A percentile compares a stretch with the other conserved stretches of the same genome.
These are phyloP conservation scores for Amaranthus hypochondriacus DNA, from an alignment of 148 eudicot species.

Conservation along the genomic window DNA sequence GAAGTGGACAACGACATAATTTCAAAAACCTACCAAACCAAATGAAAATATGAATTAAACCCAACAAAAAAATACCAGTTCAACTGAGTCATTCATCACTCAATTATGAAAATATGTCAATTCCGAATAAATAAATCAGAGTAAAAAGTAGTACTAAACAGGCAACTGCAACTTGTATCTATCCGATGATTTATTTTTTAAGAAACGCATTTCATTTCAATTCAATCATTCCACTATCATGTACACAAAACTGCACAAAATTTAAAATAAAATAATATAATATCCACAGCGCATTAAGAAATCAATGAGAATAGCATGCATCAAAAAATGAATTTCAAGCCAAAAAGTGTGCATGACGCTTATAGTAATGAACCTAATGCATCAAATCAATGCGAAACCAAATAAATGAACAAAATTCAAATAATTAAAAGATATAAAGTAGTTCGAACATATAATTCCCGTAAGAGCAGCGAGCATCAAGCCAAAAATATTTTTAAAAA, in stretches of 20 bases:
- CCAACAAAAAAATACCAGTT: neutral
- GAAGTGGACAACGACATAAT: conserved; percentile 28
- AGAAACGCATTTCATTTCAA: neutral
- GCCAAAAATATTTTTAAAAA: neutral
- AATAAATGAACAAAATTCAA: too few relatives aligned
- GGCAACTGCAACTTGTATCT: too few relatives aligned
- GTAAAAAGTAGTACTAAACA: neutral
- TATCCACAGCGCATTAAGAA: neutral
- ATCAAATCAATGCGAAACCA: neutral
- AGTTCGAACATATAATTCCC: too few relatives aligned
- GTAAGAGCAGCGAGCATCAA: neutral
- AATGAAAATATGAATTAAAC: neutral
- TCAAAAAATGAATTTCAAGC: neutral
- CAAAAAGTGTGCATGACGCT: too few relatives aligned
- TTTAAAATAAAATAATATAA: neutral
- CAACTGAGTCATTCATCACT: neutral
- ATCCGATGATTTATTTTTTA: too few relatives aligned
- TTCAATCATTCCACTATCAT: neutral
- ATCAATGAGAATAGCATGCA: neutral
- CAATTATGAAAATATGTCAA: neutral
- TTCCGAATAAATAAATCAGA: neutral
- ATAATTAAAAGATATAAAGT: too few relatives aligned
- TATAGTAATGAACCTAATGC: too few relatives aligned
- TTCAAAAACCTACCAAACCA: neutral
- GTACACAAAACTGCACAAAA: too few relatives aligned